These are phyloP conservation scores for Botryotinia globosa DNA, from an alignment of 2,329 filamentous ascomycete genomes.

Conservation along the genomic window DNA sequence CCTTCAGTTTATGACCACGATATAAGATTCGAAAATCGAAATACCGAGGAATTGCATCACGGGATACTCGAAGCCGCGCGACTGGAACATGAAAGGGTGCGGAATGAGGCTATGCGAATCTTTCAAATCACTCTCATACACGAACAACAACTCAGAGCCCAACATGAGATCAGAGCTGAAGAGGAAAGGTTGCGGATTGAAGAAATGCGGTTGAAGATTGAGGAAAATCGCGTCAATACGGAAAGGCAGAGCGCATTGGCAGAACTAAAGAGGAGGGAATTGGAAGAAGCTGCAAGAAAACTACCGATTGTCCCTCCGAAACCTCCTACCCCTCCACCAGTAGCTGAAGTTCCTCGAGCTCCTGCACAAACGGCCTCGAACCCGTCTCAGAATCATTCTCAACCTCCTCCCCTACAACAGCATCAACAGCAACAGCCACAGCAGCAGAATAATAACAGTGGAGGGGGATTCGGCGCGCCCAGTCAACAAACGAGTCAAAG, in stretches of 20 bases:
- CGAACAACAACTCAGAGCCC: slow-evolving; percentile 39
- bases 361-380: background rate
- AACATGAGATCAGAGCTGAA: slow-evolving; percentile 19
- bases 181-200: slow-evolving; percentile 8
- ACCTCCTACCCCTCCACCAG: slow-evolving; percentile 27
- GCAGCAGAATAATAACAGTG: background rate
- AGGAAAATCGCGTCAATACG: slow-evolving; percentile 31
- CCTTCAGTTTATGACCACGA: slow-evolving; percentile 19
- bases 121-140: slow-evolving; percentile 49
- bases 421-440: background rate
- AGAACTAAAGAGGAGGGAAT: slow-evolving; percentile 48
- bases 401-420: background rate
- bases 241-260: slow-evolving; percentile 50
- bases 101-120: slow-evolving; percentile 49
- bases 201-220: slow-evolving; percentile 7
- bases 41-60: slow-evolving; percentile 30
- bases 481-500: background rate
- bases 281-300: slow-evolving; percentile 42
- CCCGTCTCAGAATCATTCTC: background rate
- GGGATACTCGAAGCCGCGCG: slow-evolving; percentile 65
- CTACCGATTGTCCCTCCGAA: slow-evolving; percentile 30
- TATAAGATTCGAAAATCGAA: slow-evolving; percentile 24
- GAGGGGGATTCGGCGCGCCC: background rate
- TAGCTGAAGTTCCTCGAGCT: slow-evolving; percentile 11
- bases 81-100: slow-evolving; percentile 64